Evolutionary conservation across 139 green algal species (phyloP), one percentile per base, ranked within the genome.

Genomic region (Trebouxia sp.): DNA sequence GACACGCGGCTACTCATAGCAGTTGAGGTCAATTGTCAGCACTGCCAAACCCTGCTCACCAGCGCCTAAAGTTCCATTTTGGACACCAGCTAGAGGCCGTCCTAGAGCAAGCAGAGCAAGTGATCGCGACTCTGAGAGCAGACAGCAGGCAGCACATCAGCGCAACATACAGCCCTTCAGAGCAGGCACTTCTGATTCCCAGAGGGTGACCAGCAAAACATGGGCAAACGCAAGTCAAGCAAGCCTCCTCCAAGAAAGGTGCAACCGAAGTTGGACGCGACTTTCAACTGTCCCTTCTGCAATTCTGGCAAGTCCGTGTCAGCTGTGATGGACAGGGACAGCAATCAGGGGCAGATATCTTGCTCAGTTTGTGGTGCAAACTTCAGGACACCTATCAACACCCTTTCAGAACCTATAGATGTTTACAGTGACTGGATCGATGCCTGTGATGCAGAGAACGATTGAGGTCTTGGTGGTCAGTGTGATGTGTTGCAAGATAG

Each of bases 261-360:
- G 26, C 72, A 72, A 58, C 87, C 89, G 6, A 94, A 94, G 67
- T 76, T 94, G 6, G 80, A 87, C 17, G 89, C 70, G 5, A 75
- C 83, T 3, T 94, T 94, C 75, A 76, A 86, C 72, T 94, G 90
- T 53, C 90, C 90, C 5, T 93, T 95, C 45, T 94, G 90, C 81
- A 94, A 94, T 66, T 85, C 90, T 47, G 83, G 86, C 75, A 91
- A 89, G 45, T 91, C 79, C 70, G 91, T 94, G 7, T 35, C 70
- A 15, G 90, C 83, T 32, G 83, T 83, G n/a, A 41, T 94, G 69
- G 91, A 90, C 75, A 81, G 85, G 43, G 85, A 90, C 12, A 74
- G 10, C 39, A 77, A 87, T 9, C 75, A 88, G 47, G 53, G 51
- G 6, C 41, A 70, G 32, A 55, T 90, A 15, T 70, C 58, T 35